Evolutionary conservation across 768 basidiomycete species (phyloP), one percentile per base, ranked within the genome.

Genomic region (Pulveroboletus frians): DNA sequence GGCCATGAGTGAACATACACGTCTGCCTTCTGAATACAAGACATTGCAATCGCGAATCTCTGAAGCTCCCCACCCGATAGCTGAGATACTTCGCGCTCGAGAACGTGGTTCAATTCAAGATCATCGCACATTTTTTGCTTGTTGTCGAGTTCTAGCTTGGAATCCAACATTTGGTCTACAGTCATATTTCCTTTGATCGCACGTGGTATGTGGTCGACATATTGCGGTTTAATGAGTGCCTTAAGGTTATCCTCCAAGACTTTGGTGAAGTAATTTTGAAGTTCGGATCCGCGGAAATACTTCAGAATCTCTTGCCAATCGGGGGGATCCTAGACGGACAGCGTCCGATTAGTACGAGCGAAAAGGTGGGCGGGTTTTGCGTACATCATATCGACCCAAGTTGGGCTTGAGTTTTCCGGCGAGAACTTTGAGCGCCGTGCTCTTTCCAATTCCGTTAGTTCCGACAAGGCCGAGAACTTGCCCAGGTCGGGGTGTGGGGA

Each of bases 261-360:
- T 71, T 98, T 98, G 43, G 96, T 98, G 71, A 99, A 99, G 74
- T 98, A 99, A 67, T 99, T 99, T 66, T 99, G 96, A 21, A 99
- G 79, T 71, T 98, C 96, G 6, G 94, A 97, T 45, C 96, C 96
- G 55, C 96, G 85, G 79, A 97, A 99, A 67, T 99, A 88, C 70
- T 95, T 95, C 43, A 99, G 73, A 57, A 99, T 97, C 66, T 98
- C 96, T 67, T 92, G 85, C 96, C 96, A 99, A 65, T 98, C 96
- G 15, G 96, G 96, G 18, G 96, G 96, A 65, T 96, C 91, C 91
- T 92, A 53, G 27, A 41, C 9, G 43, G 29, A 51, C 15, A 6
- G 37, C 7, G 26, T 56, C 17, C 27, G 26, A 44, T 42, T 14
- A 50, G 37, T 38, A 32, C 35, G 29, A 15, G 40, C 41, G 34